A percentile compares a stretch with the other conserved stretches of the same genome.
These are phyloP conservation scores for Neonectria faginata DNA, from an alignment of 2,329 filamentous ascomycete genomes.

Conservation along the genomic window DNA sequence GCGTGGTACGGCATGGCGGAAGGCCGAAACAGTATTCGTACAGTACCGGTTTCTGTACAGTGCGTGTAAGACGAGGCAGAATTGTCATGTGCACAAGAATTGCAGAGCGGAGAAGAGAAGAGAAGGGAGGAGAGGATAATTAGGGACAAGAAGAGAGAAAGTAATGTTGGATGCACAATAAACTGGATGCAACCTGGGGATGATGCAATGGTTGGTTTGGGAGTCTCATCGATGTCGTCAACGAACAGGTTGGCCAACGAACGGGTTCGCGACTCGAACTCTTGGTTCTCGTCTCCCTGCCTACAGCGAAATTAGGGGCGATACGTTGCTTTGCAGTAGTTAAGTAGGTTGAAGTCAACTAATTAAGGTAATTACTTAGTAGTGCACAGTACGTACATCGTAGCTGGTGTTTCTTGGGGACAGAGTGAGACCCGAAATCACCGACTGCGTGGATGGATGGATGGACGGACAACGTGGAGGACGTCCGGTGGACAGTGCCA, in stretches of 20 bases:
- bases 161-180: background rate
- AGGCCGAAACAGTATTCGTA: constrained; percentile 6
- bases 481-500: constrained; percentile 3
- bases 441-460: background rate
- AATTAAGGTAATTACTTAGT: too few relatives aligned
- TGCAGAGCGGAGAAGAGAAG: background rate
- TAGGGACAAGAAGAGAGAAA: background rate
- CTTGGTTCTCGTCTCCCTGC: background rate
- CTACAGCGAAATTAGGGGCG: background rate
- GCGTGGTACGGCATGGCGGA: constrained; percentile 21
- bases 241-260: background rate
- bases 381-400: too few relatives aligned
- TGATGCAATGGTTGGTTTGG: constrained; percentile 9
- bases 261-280: background rate
- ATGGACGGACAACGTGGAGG: background rate
- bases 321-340: too few relatives aligned
- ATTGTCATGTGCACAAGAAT: background rate
- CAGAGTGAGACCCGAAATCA: constrained; percentile 20
- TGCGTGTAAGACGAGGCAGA: constrained; percentile 10
- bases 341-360: too few relatives aligned
- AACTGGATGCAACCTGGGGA: constrained; percentile 2
- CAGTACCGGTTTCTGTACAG: constrained; percentile 12
- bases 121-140: too few relatives aligned
- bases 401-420: background rate
- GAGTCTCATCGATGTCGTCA: background rate